phyloP scores from a whole-genome alignment of 805 yeast species.

The Scheffersomyces amazonensis region DNA sequence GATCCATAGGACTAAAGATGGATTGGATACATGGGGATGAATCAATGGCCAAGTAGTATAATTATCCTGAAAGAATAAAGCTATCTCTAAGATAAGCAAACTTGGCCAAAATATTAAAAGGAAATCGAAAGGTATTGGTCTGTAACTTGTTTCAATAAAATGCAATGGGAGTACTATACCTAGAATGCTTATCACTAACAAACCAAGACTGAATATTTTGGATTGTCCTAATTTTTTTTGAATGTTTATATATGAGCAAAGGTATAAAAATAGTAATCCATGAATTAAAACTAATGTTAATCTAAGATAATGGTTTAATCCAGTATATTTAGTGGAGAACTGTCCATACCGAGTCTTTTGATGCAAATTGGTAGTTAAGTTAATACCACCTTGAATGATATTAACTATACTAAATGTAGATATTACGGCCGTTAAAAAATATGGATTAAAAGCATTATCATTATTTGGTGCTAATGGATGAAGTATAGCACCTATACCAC shows the following conservation, averaged over 20 bases:
- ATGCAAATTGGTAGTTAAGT: not conserved
- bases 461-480: conserved; percentile 20
- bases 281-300: conserved; percentile 16
- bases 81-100: conserved; percentile 12
- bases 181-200: conserved; percentile 7
- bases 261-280: conserved; percentile 9
- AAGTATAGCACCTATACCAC: conserved; percentile 9
- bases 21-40: conserved; percentile 4
- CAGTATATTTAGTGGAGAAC: conserved; percentile 18
- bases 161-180: conserved; percentile 23
- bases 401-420: conserved; percentile 7
- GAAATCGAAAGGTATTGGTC: conserved; percentile 16
- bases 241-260: conserved; percentile 13
- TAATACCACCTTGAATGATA: conserved; percentile 5
- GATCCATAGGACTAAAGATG: conserved; percentile 8
- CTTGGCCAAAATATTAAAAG: conserved; percentile 30
- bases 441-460: conserved; percentile 35
- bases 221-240: conserved; percentile 22
- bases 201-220: conserved; percentile 13
- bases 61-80: conserved; percentile 23
- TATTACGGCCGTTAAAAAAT: conserved; percentile 19
- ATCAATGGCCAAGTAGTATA: conserved; percentile 21
- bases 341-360: conserved; percentile 12
- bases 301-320: conserved; percentile 21
- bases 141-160: conserved; percentile 18